Conservation (phyloP, 163 green algal species). For the Dunaliella salina region DNA sequence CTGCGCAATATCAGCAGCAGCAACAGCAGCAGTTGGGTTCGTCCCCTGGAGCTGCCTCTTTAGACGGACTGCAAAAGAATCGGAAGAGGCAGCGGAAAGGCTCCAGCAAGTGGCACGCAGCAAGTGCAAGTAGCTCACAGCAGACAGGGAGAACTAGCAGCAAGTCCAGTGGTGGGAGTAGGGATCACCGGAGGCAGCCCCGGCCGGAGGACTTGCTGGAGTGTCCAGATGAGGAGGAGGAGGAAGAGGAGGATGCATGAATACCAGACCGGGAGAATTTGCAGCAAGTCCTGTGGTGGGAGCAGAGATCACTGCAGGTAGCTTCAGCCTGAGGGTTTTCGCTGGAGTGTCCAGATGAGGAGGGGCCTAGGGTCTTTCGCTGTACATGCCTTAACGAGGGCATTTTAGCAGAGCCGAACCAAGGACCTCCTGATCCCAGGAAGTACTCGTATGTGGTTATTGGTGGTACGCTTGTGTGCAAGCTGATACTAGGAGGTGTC, state of each 20-base stretch:
- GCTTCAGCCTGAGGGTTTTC: neutral
- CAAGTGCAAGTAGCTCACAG: too few species aligned
- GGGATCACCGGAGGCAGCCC: neutral
- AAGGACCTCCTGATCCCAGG: too few species aligned
- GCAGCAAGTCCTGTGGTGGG: neutral
- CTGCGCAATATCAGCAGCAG: neutral
- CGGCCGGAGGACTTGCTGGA: neutral
- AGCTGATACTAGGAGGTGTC: too few species aligned
- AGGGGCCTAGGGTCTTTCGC: too few species aligned
- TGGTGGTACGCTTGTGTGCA: too few species aligned
- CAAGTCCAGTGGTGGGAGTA: neutral
- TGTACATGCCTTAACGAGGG: too few species aligned
- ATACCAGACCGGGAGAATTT: neutral
- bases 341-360: neutral
- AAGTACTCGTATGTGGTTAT: too few species aligned
- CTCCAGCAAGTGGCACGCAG: neutral
- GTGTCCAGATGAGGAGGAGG: neutral
- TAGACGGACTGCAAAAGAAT: neutral
- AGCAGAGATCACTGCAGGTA: neutral
- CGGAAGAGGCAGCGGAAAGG: neutral
- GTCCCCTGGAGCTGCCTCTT: too few species aligned
- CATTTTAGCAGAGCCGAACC: too few species aligned
- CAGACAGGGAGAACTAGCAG: neutral
- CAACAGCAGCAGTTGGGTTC: neutral
- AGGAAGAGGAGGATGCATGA: neutral